Evolutionary conservation across 2,329 filamentous ascomycete species (phyloP), one percentile per base, ranked within the genome.

Genomic region (Rutstroemia sp.): DNA sequence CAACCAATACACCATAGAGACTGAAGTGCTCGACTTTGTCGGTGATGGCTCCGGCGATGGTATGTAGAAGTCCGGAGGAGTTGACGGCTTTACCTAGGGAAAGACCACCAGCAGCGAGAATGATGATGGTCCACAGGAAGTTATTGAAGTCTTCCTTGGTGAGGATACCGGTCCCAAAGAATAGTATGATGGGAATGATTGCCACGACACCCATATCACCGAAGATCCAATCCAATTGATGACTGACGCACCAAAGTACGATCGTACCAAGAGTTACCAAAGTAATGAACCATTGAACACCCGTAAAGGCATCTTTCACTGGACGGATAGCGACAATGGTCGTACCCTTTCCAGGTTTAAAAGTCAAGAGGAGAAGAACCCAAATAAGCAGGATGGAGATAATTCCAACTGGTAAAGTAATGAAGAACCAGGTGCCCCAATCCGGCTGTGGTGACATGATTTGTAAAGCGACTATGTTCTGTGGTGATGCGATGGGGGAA

Each of bases 121-220:
- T 97, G 73, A 99, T 96, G 72, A 99, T 99, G 19, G 95, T 99
- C 94, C 94, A 99, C 40, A 96, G 87, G 72, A 99, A 99, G 72
- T 99, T 99, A 77, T 99, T 99, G 71, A 99, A 99, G 73, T 99
- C 94, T 73, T 97, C 94, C 73, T 97, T 99, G 49, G 92, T 97
- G 34, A 99, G 78, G 63, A 97, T 92, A 10, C 94, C 94, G 2
- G 91, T 92, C 54, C 94, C 94, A 66, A 99, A 99, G 79, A 99
- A 99, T 44, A 96, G 78, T 3, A 95, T 88, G 51, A 99, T 87
- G 5, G 94, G 94, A 59, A 99, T 90, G 68, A 99, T 95, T 57
- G 94, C 95, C 44, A 99, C 88, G 53, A 99, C 92, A 53, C 94
- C 94, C 94, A 99, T 99, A 69, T 99, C 92, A 54, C 94, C 94